A percentile compares a stretch with the other conserved stretches of the same genome.
Evolutionary conservation across 768 basidiomycete species (phyloP).

Genomic region (Boletus tylopilopsis): DNA sequence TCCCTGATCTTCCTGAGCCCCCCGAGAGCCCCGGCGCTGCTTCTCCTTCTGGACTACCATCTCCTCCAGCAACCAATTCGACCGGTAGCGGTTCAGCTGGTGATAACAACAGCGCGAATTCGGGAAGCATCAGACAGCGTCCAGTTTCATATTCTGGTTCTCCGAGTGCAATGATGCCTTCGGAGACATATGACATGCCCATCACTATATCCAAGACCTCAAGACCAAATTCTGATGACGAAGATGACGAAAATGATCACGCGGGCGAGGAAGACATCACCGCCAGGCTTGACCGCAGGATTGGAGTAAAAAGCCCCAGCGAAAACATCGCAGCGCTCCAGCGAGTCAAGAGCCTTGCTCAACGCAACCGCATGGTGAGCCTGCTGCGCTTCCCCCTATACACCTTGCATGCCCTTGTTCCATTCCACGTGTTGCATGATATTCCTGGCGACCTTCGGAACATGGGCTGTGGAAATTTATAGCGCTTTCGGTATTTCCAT

Average conservation of each 20-base stretch:
- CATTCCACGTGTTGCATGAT: constrained; percentile 30
- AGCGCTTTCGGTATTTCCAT: constrained; percentile 6
- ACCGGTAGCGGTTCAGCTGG: constrained; percentile 78
- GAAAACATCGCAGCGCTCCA: constrained; percentile 60
- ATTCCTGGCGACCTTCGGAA: constrained; percentile 14
- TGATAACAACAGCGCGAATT: constrained; percentile 45
- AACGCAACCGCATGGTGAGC: constrained; percentile 71
- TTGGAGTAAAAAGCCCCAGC: constrained; percentile 37
- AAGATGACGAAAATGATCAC: constrained; percentile 47
- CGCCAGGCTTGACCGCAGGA: constrained; percentile 43
- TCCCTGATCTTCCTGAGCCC: constrained; percentile 70
- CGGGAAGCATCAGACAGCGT: constrained; percentile 38
- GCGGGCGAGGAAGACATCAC: constrained; percentile 63
- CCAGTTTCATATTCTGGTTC: constrained; percentile 27
- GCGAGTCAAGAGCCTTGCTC: constrained; percentile 64
- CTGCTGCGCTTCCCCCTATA: constrained; percentile 16
- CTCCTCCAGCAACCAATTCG: constrained; percentile 82
- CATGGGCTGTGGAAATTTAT: not conserved
- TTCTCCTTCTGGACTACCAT: constrained; percentile 68
- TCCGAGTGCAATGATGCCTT: constrained; percentile 35
- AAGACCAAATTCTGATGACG: constrained; percentile 38
- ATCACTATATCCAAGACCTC: constrained; percentile 25
- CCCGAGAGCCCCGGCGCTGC: constrained; percentile 54
- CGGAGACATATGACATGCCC: constrained; percentile 37
- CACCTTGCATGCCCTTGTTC: constrained; percentile 27